Evolutionary conservation across 768 basidiomycete genomes (phyloP), one percentile per base, ranked within the genome.

Genomic region (Mrakia gelida): DNA sequence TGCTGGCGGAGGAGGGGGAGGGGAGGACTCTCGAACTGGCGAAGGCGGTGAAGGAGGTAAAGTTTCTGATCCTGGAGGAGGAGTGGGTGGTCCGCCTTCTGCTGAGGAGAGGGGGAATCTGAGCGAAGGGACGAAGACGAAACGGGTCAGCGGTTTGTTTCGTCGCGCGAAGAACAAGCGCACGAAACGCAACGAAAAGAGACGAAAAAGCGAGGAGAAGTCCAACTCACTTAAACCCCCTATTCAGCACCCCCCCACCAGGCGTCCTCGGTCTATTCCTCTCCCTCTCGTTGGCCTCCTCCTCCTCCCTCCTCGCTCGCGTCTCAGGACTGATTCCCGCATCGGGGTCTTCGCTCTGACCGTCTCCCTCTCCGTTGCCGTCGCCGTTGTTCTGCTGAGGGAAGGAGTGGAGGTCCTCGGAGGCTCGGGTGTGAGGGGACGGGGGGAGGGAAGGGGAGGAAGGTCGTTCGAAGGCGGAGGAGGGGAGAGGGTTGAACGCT

Each of bases 151-250:
- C 8, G 15, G 7, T 23, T 21, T 18, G 54, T 34, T 34, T 32
- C 15, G 21, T n/a, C 11, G n/a, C 2, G 26, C 54, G 8, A 18
- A 43, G 41, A n/a, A n/a, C n/a, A n/a, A n/a, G n/a, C n/a, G n/a
- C n/a, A n/a, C n/a, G n/a, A n/a, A n/a, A 43, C 28, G 34, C 23
- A 3, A 26, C 18, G 18, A 9, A 18, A 16, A 23, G n/a, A 16
- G 11, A n/a, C n/a, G 49, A 54, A 3, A 13, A 1, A 34, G 30
- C 4, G 16, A 30, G 5, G 38, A 45, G 15, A 45, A 15, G 11
- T 6, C 15, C 45, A 16, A 78, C 78, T 54, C 26, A 79, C 78
- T 79, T 79, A 43, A 75, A 79, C 34, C 74, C 78, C 30, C 78
- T 45, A 49, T 79, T 79, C 38, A 79, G 75, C 38, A 61, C 65